Percentiles rank a stretch among this genome's conserved stretches.
These are phyloP conservation scores for Physcomitrium patens DNA, from an alignment of 225 moss, liverwort and hornwort species.

Conservation along the genomic window DNA sequence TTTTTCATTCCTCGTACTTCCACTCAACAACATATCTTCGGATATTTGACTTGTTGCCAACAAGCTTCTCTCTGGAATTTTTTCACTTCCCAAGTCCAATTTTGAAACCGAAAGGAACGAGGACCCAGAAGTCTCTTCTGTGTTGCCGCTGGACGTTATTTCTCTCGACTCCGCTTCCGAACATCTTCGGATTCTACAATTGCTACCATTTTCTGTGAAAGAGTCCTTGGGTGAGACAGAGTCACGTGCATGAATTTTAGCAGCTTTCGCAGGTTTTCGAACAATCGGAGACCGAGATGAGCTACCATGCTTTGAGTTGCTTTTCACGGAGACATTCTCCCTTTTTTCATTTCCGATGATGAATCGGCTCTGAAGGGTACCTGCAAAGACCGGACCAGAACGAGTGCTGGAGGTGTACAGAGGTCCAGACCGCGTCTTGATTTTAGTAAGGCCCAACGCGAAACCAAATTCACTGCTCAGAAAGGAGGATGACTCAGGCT, in stretches of 20 bases:
- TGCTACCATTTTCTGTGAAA: slow-evolving; percentile 44
- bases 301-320: background rate
- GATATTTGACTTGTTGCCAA: slow-evolving; percentile 42
- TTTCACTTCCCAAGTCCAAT: slow-evolving; percentile 41
- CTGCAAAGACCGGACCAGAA: slow-evolving; percentile 62
- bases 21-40: slow-evolving; percentile 45
- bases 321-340: slow-evolving; percentile 45
- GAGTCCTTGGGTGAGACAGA: slow-evolving; percentile 66
- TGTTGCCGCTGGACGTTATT: slow-evolving; percentile 32
- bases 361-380: slow-evolving; percentile 63
- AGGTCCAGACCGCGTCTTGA: slow-evolving; percentile 72
- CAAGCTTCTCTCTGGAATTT: slow-evolving; percentile 49
- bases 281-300: slow-evolving; percentile 52
- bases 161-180: slow-evolving; percentile 44
- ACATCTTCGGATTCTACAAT: slow-evolving; percentile 46
- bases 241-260: slow-evolving; percentile 64
- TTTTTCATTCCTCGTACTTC: slow-evolving; percentile 39
- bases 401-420: slow-evolving; percentile 55
- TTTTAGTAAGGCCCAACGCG: slow-evolving; percentile 54
- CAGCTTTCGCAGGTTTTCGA: slow-evolving; percentile 57
- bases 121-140: slow-evolving; percentile 40
- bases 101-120: slow-evolving; percentile 50
- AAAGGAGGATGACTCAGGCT: slow-evolving; percentile 44
- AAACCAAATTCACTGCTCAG: slow-evolving; percentile 54
- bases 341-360: slow-evolving; percentile 46